phyloP scores from a whole-genome alignment of 1,284 basidiomycete genomes.

The Microbotryum lychnidis-dioicae region DNA sequence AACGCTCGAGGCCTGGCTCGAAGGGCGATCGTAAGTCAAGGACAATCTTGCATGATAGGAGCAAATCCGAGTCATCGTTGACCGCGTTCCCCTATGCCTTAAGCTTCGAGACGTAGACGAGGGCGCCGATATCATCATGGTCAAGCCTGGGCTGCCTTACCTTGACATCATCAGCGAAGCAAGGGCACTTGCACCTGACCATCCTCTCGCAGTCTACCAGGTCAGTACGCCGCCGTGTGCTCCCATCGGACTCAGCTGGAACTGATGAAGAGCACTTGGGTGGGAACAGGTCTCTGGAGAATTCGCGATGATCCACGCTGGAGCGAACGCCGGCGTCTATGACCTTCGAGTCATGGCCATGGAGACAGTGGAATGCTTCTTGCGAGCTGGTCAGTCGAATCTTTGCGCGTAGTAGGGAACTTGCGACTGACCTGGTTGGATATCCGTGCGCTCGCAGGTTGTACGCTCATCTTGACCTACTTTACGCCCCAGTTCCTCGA shows the following conservation, averaged over 20 bases:
- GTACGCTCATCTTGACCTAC: conserved; percentile 82
- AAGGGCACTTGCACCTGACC: conserved; percentile 67
- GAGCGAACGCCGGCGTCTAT: conserved; percentile 86
- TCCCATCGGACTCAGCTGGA: background rate
- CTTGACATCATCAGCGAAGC: conserved; percentile 93
- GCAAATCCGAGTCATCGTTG: no score
- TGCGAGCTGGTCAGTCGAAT: conserved; percentile 65
- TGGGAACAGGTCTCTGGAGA: conserved; percentile 78
- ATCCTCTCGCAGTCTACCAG: conserved; percentile 82
- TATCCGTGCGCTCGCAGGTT: conserved; percentile 48
- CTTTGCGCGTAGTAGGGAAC: background rate
- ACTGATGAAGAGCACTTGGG: background rate
- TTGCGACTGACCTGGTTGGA: background rate
- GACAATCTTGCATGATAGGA: no score
- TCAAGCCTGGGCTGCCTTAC: conserved; percentile 93
- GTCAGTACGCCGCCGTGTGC: conserved; percentile 24
- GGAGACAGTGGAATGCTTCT: conserved; percentile 80
- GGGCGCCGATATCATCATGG: conserved; percentile 98
- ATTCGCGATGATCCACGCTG: conserved; percentile 93
- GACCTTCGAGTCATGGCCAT: conserved; percentile 87
- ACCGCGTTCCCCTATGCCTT: background rate
- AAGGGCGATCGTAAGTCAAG: conserved; percentile 64
- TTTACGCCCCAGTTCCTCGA: conserved; percentile 93
- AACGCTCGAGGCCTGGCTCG: conserved; percentile 80
- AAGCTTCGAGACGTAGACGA: conserved; percentile 83